Base-by-base conservation (phyloP, 2,329 filamentous ascomycete species). In the Ascochyta fabae region DNA sequence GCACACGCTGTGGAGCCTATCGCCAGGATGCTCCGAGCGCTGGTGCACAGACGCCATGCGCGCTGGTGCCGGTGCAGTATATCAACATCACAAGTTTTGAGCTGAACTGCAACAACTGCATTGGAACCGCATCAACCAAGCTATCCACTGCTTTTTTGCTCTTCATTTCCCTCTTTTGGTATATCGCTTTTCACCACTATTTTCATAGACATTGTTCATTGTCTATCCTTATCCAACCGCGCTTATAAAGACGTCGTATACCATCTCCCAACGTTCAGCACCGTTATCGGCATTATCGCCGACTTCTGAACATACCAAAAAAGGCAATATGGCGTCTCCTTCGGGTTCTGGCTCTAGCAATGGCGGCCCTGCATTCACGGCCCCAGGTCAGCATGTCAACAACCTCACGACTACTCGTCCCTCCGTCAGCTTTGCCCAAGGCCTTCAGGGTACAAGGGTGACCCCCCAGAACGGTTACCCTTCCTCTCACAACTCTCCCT, bases 241-340 rank as follows among this genome's bases (percentile, higher is more conserved):
- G 6, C 33, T 19, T 19, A 19, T n/a, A 9, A 16, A 16, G 16
- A 16, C 16, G 16, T 16, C 16, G 16, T 35, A 3, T 6, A 35
- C 13, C 2, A 6, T 31, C 12, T 10, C 29, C 33, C 29, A 33
- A 33, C 29, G 12, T 4, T 33, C 7, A 33, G 10, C 8, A 15
- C 13, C 29, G 1, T 10, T 9, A 10, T 33, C 29, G 19, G 1
- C 19, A 19, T 1, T 1, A 33, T 33, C 13, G 4, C 13, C 4
- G 1, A n/a, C 33, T 16, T n/a, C 3, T 8, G 0, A 16, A 0
- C 8, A 16, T 9, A 16, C n/a, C 2, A 6, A 6, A 3, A 2
- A 7, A 15, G n/a, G 6, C n/a, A 35, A 2, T 6, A 35, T 35
- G 33, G 6, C n/a, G 7, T 16, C 6, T 35, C 33, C 33, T 35